Percentiles rank a stretch among this genome's conserved stretches.
These are phyloP conservation scores for Phylloboletellus chloephorus DNA, from an alignment of 1,284 basidiomycete species.

Conservation along the genomic window DNA sequence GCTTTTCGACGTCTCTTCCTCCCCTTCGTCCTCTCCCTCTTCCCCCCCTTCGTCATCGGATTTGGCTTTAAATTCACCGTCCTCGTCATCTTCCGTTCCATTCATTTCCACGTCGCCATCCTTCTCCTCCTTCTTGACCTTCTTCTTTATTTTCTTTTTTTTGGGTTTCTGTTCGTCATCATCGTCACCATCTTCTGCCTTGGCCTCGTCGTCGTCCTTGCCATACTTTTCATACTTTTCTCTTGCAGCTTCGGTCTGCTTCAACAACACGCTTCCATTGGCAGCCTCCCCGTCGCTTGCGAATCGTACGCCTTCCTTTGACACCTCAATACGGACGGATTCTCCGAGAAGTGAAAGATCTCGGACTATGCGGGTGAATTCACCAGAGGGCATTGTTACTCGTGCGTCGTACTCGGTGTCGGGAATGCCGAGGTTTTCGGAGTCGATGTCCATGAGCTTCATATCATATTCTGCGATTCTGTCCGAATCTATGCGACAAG, in stretches of 20 bases:
- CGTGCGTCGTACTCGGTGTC: slow-evolving; percentile 97
- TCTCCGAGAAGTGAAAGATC: slow-evolving; percentile 93
- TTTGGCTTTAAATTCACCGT: slow-evolving; percentile 40
- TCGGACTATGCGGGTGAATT: slow-evolving; percentile 90
- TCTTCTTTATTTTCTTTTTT: slow-evolving; percentile 44
- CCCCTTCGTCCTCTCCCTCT: slow-evolving; percentile 54
- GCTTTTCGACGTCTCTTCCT: slow-evolving; percentile 36
- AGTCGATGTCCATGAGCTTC: slow-evolving; percentile 99
- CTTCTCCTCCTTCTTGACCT: slow-evolving; percentile 42
- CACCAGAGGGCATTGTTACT: slow-evolving; percentile 81
- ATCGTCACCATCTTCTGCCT: slow-evolving; percentile 43
- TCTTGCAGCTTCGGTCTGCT: slow-evolving; percentile 53
- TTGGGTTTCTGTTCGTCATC: slow-evolving; percentile 34
- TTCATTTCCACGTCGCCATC: slow-evolving; percentile 40
- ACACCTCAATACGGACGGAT: slow-evolving; percentile 92
- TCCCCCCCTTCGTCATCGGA: slow-evolving; percentile 51
- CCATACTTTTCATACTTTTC: slow-evolving; percentile 43
- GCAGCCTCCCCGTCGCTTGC: slow-evolving; percentile 92
- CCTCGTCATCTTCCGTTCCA: slow-evolving; percentile 38
- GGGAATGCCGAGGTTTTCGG: slow-evolving; percentile 94
- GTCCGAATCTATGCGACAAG: slow-evolving; percentile 64
- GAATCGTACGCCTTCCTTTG: slow-evolving; percentile 96
- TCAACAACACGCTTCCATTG: slow-evolving; percentile 83
- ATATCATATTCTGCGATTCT: slow-evolving; percentile 98
- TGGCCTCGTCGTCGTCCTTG: slow-evolving; percentile 45